Conservation (phyloP, 2,329 filamentous ascomycete genomes). For the Fusarium poae region DNA sequence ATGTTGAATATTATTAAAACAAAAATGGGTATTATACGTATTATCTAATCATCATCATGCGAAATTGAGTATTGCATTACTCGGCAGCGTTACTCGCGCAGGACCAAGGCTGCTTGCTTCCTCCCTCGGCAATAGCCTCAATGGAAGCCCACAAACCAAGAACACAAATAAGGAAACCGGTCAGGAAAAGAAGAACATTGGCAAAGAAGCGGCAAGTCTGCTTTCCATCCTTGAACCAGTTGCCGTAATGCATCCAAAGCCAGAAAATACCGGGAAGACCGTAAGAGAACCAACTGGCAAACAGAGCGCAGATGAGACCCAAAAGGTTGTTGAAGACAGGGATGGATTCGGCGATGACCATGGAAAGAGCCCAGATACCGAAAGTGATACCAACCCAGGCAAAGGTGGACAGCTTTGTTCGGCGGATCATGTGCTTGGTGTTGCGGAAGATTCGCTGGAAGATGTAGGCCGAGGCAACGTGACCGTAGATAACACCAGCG, state of each 20-base stretch:
- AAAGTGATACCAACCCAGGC: slow-evolving; percentile 71
- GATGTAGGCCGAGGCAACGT: slow-evolving; percentile 75
- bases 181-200: slow-evolving; percentile 52
- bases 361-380: slow-evolving; percentile 70
- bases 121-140: slow-evolving; percentile 52
- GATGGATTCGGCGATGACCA: slow-evolving; percentile 76
- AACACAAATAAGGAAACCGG: slow-evolving; percentile 54
- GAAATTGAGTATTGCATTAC: accelerated
- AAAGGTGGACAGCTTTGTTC: slow-evolving; percentile 63
- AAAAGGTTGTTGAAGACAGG: slow-evolving; percentile 77
- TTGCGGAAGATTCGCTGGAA: slow-evolving; percentile 73
- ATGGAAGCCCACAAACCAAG: slow-evolving; percentile 58
- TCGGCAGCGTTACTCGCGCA: slow-evolving; percentile 51
- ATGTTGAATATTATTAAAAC: not conserved
- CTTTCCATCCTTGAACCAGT: slow-evolving; percentile 54
- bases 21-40: slow-evolving; percentile 18
- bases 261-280: slow-evolving; percentile 62
- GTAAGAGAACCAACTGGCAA: slow-evolving; percentile 76
- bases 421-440: slow-evolving; percentile 66
- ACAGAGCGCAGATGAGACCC: slow-evolving; percentile 71
- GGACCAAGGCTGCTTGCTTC: slow-evolving; percentile 53
- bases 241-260: slow-evolving; percentile 61
- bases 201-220: slow-evolving; percentile 51
- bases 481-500: slow-evolving; percentile 77
- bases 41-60: not conserved